A percentile compares a stretch with the other conserved stretches of the same genome.
Evolutionary conservation across 192 early-diverging fungal species (phyloP).

Genomic region (Coemansia sp.): DNA sequence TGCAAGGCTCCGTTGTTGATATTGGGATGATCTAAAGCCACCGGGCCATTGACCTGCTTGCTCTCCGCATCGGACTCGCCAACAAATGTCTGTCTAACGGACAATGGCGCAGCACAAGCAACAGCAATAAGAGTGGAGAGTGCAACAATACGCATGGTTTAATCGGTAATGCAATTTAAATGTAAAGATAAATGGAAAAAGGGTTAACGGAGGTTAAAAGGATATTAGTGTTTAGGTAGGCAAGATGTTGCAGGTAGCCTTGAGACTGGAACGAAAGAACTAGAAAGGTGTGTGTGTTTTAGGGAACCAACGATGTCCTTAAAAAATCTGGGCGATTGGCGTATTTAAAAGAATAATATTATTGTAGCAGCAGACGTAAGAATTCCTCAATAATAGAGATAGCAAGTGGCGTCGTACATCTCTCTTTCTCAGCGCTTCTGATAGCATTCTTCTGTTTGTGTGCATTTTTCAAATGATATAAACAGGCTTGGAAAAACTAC

Average conservation of each 20-base stretch:
- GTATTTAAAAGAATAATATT: background rate
- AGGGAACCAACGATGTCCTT: background rate
- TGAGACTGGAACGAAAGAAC: too few relatives aligned
- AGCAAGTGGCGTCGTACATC: background rate
- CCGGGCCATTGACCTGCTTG: conserved; percentile 43
- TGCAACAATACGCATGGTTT: conserved; percentile 24
- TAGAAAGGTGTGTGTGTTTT: too few relatives aligned
- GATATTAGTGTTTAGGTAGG: background rate
- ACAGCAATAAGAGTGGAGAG: conserved; percentile 29
- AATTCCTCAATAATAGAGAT: background rate
- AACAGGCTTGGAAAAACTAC: too few relatives aligned
- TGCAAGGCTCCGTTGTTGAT: conserved; percentile 40
- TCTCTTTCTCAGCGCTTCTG: background rate
- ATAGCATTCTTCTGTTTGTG: too few relatives aligned
- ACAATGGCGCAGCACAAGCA: conserved; percentile 34
- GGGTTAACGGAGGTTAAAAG: background rate
- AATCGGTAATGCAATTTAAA: background rate
- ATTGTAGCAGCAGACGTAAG: background rate
- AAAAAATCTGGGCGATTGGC: background rate
- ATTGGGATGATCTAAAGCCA: conserved; percentile 33
- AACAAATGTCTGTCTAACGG: conserved; percentile 33
- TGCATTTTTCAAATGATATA: too few relatives aligned
- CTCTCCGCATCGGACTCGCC: conserved; percentile 25
- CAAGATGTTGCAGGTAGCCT: too few relatives aligned
- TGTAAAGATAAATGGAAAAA: background rate